Evolutionary conservation across 768 basidiomycete genomes (phyloP).

Genomic region (Omphalotus guepiniiformis): DNA sequence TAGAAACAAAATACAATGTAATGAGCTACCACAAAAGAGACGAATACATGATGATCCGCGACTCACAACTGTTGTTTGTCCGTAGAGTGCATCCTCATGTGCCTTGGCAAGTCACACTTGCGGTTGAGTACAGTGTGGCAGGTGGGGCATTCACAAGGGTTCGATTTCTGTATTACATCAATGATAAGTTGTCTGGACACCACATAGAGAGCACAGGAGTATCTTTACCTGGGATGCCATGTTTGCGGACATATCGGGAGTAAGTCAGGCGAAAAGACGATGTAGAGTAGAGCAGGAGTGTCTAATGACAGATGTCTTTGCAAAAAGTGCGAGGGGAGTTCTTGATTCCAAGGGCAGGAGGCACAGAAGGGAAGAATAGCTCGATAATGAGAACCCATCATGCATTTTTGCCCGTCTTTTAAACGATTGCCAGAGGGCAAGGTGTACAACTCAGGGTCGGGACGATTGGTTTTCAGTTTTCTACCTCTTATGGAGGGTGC

Average conservation of each 20-base stretch:
- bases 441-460: background rate
- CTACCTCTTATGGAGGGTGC: background rate
- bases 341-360: background rate
- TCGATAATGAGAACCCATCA: background rate
- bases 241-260: too few species aligned
- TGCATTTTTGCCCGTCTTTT: background rate
- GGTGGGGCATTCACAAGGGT: background rate
- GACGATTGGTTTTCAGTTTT: slow-evolving; percentile 9
- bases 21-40: background rate
- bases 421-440: too few species aligned
- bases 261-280: too few species aligned
- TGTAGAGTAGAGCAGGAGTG: too few species aligned
- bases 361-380: background rate
- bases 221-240: too few species aligned
- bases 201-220: too few species aligned
- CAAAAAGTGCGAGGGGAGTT: background rate
- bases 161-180: background rate
- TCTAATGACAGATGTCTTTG: too few species aligned
- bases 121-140: background rate
- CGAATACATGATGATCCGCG: too few species aligned
- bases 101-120: background rate
- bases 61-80: slow-evolving; percentile 1
- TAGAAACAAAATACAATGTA: background rate
- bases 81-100: background rate
- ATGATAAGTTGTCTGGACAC: too few species aligned